Conservation (phyloP, 2,329 filamentous ascomycete genomes). For the Colletotrichum sp. region DNA sequence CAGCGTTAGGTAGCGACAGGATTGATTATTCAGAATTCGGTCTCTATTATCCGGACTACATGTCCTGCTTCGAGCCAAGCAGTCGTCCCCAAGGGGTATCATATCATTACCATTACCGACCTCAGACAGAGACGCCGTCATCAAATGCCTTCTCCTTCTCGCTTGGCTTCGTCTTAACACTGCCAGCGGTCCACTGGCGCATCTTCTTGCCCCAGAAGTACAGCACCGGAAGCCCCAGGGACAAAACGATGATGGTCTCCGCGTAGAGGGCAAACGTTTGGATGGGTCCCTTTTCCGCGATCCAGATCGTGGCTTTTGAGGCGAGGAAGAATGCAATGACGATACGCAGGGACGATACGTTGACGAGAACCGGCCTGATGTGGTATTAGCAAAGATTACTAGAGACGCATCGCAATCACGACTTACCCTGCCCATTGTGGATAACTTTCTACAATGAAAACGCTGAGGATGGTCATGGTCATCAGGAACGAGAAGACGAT, state of each 20-base stretch:
- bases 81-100: not conserved
- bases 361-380: slow-evolving; percentile 33
- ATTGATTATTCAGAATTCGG: not conserved
- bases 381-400: not conserved
- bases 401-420: rapidly evolving
- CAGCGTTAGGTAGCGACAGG: not conserved
- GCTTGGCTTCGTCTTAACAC: slow-evolving; percentile 15
- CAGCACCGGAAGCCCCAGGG: slow-evolving; percentile 31
- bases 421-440: slow-evolving; percentile 24
- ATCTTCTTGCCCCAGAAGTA: slow-evolving; percentile 24
- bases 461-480: slow-evolving; percentile 30
- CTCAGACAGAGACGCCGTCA: not conserved
- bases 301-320: slow-evolving; percentile 29
- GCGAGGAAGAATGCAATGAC: slow-evolving; percentile 32
- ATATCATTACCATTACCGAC: not conserved
- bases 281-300: slow-evolving; percentile 28
- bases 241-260: slow-evolving; percentile 32
- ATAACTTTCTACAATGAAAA: slow-evolving; percentile 36
- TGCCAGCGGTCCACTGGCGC: slow-evolving; percentile 32
- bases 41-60: not conserved
- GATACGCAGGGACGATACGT: slow-evolving; percentile 33
- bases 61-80: not conserved
- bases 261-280: slow-evolving; percentile 32
- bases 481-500: slow-evolving; percentile 31
- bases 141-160: slow-evolving; percentile 10